phyloP scores from a whole-genome alignment of 1,284 basidiomycete genomes.

The Anthracocystis walkeri region DNA sequence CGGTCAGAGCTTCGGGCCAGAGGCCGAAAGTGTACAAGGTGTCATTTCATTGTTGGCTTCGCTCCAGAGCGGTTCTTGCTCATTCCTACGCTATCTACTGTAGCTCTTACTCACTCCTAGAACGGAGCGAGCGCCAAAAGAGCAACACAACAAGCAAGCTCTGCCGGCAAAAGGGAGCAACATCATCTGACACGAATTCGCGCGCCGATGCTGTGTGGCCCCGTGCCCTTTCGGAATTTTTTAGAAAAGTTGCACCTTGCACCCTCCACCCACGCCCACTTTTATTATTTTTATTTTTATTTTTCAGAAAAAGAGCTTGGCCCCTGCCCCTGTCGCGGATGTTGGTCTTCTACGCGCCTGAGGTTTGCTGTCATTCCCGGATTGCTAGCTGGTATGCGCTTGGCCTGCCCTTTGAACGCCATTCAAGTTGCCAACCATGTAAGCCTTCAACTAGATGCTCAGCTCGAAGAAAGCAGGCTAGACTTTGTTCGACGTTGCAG shows the following conservation, averaged over 20 bases:
- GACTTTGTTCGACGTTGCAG: not conserved
- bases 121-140: no score
- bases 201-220: constrained; percentile 12
- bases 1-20: constrained; percentile 21
- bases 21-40: constrained; percentile 4
- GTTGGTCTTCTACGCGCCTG: no score
- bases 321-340: constrained; percentile 2
- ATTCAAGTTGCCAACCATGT: not conserved
- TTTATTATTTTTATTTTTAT: constrained; percentile 10
- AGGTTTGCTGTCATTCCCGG: not conserved
- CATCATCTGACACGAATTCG: constrained; percentile 45
- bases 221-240: constrained; percentile 13
- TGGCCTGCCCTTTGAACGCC: not conserved
- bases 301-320: not conserved
- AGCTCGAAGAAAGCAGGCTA: not conserved
- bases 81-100: constrained; percentile 5
- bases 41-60: constrained; percentile 9
- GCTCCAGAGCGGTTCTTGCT: constrained; percentile 25
- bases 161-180: constrained; percentile 18
- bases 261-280: constrained; percentile 34
- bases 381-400: not conserved
- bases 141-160: not conserved
- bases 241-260: constrained; percentile 10
- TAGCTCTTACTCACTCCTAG: no score
- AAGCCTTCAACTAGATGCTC: not conserved